phyloP scores from a whole-genome alignment of 2,329 filamentous ascomycete species.

The Dothideomycetes sp. region DNA sequence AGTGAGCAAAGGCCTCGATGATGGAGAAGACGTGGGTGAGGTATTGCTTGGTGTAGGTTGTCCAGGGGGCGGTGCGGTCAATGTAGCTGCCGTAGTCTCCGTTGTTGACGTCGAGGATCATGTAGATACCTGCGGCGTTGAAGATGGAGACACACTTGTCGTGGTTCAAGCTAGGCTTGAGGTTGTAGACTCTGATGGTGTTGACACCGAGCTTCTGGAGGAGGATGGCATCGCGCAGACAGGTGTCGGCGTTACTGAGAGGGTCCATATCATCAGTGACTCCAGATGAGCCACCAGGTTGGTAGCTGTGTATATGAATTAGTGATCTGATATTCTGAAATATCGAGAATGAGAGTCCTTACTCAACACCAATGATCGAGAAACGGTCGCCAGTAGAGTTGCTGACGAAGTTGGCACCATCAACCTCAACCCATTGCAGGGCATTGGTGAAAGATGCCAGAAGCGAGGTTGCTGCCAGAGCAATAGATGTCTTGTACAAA shows the following conservation, averaged over 20 bases:
- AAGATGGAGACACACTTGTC: constrained; percentile 51
- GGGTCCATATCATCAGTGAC: constrained; percentile 42
- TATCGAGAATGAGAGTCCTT: too few relatives aligned
- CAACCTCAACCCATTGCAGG: constrained; percentile 35
- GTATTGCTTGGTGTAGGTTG: constrained; percentile 48
- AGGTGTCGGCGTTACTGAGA: constrained; percentile 43
- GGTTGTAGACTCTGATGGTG: constrained; percentile 53
- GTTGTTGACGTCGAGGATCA: constrained; percentile 58
- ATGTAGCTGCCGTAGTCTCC: constrained; percentile 48
- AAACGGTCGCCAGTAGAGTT: constrained; percentile 45
- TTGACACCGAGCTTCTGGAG: constrained; percentile 49
- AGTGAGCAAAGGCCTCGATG: constrained; percentile 58
- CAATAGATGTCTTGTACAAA: constrained; percentile 4
- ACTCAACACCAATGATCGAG: constrained; percentile 50
- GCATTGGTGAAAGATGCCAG: constrained; percentile 30
- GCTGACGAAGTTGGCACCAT: constrained; percentile 49
- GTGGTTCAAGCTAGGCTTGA: constrained; percentile 47
- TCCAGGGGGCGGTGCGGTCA: constrained; percentile 45
- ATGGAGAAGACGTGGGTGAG: constrained; percentile 51
- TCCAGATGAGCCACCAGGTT: constrained; percentile 48
- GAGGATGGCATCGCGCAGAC: constrained; percentile 48
- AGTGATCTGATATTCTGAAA: too few relatives aligned
- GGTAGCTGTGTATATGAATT: too few relatives aligned
- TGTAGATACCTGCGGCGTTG: constrained; percentile 56
- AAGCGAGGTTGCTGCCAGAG: constrained; percentile 12